These are phyloP conservation scores for Coprinopsis sp. DNA, from an alignment of 768 basidiomycete genomes.

Conservation along the genomic window DNA sequence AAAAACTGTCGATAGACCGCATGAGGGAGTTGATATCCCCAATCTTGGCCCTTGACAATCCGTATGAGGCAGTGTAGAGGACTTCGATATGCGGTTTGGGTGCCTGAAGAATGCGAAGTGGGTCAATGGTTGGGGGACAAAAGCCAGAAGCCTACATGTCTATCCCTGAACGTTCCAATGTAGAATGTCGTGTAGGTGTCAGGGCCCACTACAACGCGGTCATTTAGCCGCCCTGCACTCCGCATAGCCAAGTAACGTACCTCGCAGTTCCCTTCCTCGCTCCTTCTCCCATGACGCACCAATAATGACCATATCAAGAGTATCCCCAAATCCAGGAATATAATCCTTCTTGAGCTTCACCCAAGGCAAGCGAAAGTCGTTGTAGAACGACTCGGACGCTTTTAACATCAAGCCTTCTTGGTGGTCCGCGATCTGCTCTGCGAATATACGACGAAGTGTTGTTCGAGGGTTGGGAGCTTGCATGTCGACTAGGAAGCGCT, in stretches of 20 bases:
- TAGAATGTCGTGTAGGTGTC: slow-evolving; percentile 76
- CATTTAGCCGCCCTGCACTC: slow-evolving; percentile 1
- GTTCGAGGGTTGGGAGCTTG: slow-evolving; percentile 12
- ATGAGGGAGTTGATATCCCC: slow-evolving; percentile 72
- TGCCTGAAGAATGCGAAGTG: slow-evolving; percentile 28
- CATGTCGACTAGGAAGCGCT: slow-evolving; percentile 46
- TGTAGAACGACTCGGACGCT: slow-evolving; percentile 62
- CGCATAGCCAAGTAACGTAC: slow-evolving; percentile 31
- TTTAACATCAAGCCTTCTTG: slow-evolving; percentile 80
- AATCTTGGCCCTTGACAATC: slow-evolving; percentile 58
- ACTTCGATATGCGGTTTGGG: slow-evolving; percentile 60
- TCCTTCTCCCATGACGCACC: slow-evolving; percentile 79
- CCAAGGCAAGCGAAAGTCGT: slow-evolving; percentile 65
- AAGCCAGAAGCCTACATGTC: slow-evolving; percentile 35
- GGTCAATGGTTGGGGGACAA: neutral
- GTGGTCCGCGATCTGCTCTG: slow-evolving; percentile 42
- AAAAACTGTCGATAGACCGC: slow-evolving; percentile 37
- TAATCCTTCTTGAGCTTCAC: slow-evolving; percentile 90
- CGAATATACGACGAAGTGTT: slow-evolving; percentile 42
- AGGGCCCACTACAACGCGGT: slow-evolving; percentile 51
- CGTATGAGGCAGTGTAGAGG: slow-evolving; percentile 77
- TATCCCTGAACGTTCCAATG: slow-evolving; percentile 61
- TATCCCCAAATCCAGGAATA: slow-evolving; percentile 79
- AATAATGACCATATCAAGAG: slow-evolving; percentile 71
- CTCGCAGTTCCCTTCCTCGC: slow-evolving; percentile 70